Base-by-base conservation (phyloP, 1,284 basidiomycete genomes). In the Cutaneotrichosporon mucoides region DNA sequence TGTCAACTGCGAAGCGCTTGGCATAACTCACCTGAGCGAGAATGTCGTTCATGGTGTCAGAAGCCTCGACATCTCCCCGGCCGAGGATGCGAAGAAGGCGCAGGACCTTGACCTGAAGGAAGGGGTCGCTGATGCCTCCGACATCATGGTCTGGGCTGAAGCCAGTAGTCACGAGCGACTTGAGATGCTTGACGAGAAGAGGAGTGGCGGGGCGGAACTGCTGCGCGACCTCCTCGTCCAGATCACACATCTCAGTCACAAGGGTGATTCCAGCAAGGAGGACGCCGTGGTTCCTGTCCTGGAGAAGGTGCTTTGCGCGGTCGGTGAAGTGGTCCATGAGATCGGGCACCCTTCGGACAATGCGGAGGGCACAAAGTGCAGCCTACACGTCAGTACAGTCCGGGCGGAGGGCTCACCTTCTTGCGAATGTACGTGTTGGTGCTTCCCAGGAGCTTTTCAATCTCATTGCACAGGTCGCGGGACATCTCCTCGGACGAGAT, bases 401-500 rank as follows among this genome's bases (percentile, higher is more conserved):
- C 16, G n/a, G 7, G 41, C 40, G 24, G 10, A 24, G 16, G 3
- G 13, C 80, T 51, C 64, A 90, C 93, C 87, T 99, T 99, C 79
- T 98, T 98, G 58, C 96, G 89, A 66, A 99, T 97, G 79, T 99
- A 99, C 6, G 95, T 92, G 78, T 99, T 99, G 71, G 90, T 95
- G 50, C 92, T 96, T 9, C 95, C 95, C 64, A 99, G 81, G 6
- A 99, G 82, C 81, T 98, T 97, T 81, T 98, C 95, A 67, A 99
- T 90, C 81, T 99, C 96, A 71, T 96, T 94, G 49, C 89, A 89
- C 69, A 97, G 81, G 82, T 97, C 94, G 69, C 93, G 86, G 16
- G 93, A 93, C 94, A 97, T 97, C 79, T 97, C 93, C 78, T 99
- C 96, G 10, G 93, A 97, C 8, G 96, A 92, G 66, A 99, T 99